These are phyloP conservation scores for Trichosporon ovoides DNA, from an alignment of 1,284 basidiomycete species.

Conservation along the genomic window DNA sequence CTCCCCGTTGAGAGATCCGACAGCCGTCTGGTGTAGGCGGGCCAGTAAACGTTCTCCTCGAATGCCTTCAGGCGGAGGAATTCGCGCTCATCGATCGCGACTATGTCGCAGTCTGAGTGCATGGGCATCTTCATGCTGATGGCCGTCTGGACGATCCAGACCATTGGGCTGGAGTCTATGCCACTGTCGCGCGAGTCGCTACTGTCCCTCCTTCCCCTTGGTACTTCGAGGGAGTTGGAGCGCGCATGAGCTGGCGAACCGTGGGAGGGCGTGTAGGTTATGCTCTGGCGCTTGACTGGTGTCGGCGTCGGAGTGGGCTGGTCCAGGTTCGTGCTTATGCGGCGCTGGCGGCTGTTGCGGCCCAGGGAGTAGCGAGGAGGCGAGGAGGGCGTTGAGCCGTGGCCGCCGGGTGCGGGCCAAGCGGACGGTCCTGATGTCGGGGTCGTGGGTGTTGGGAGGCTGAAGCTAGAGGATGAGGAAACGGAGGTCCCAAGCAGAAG, in stretches of 20 bases:
- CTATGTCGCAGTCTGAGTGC: neutral
- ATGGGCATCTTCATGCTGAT: neutral
- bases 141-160: constrained; percentile 1
- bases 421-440: neutral
- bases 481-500: neutral
- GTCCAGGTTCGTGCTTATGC: neutral
- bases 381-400: neutral
- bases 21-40: neutral
- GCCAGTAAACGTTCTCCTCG: constrained; percentile 3
- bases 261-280: neutral
- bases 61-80: neutral
- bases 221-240: neutral
- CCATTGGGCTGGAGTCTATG: neutral
- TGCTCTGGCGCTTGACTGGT: constrained; percentile 1
- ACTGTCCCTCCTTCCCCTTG: neutral
- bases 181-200: neutral
- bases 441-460: neutral
- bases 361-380: neutral
- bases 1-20: neutral
- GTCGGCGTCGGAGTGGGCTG: neutral
- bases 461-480: neutral
- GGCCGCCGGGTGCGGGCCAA: neutral
- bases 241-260: neutral
- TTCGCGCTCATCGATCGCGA: neutral
- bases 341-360: neutral